These are phyloP conservation scores for Lepidium didymum DNA, from an alignment of 345 rosid genomes.

Conservation along the genomic window DNA sequence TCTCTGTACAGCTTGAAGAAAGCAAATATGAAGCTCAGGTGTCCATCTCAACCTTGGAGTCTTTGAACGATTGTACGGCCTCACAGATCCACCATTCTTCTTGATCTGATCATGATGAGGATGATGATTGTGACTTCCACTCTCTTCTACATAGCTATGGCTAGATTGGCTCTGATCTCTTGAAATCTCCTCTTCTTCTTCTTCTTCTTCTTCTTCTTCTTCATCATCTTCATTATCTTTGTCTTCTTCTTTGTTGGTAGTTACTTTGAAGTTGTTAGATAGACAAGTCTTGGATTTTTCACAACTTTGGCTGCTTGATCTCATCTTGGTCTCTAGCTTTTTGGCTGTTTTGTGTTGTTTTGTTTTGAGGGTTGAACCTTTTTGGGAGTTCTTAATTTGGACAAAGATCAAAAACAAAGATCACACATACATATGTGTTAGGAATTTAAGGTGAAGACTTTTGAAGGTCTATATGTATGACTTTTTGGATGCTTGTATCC, in stretches of 20 bases:
- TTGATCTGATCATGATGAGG: constrained; percentile 13
- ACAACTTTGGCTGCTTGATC: constrained; percentile 28
- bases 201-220: constrained; percentile 26
- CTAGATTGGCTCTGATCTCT: constrained; percentile 34
- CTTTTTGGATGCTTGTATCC: constrained; percentile 36
- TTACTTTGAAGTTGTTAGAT: constrained; percentile 20
- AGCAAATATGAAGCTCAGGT: constrained; percentile 77
- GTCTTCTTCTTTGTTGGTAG: constrained; percentile 14
- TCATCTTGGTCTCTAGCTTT: constrained; percentile 29
- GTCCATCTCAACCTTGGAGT: constrained; percentile 75
- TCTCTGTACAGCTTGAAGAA: constrained; percentile 68
- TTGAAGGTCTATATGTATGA: constrained; percentile 26
- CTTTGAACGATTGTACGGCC: constrained; percentile 66
- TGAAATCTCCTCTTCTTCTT: constrained; percentile 23
- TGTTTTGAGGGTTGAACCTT: constrained; percentile 17
- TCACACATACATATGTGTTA: constrained; percentile 27
- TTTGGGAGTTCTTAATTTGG: constrained; percentile 20
- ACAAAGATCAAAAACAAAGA: constrained; percentile 16
- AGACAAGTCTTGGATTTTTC: constrained; percentile 37
- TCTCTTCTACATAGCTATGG: constrained; percentile 53
- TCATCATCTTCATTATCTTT: constrained; percentile 34
- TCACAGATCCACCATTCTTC: constrained; percentile 49
- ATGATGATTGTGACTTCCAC: constrained; percentile 15
- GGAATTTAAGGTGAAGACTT: constrained; percentile 36
- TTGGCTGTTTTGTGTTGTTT: constrained; percentile 22